Evolutionary conservation across 495 filamentous ascomycete genomes (phyloP), one percentile per base, ranked within the genome.

Genomic region (Penicillium waksmanii): DNA sequence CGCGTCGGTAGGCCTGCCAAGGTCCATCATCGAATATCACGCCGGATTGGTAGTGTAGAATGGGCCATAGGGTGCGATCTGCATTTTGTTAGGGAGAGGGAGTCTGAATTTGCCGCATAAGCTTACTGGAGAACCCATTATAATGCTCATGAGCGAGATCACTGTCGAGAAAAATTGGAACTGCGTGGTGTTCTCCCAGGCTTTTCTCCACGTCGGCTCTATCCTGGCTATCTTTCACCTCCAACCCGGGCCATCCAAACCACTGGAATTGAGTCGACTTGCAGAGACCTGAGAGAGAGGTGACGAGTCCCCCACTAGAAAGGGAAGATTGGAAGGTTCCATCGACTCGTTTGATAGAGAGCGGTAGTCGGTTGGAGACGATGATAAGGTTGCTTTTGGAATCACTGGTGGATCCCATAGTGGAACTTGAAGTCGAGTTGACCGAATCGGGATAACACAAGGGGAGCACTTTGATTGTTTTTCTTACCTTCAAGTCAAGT

Each of bases 51-150:
- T 97, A 98, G 78, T 97, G 94, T 69, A 98, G 92, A 12, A 96
- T 85, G 4, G 94, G 94, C 94, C 94, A 98, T 33, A 97, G 84
- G 63, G 96, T 96, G 2, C 89, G 91, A 71, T 98, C 93, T 95
- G 65, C 17, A 21, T 27, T 34, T 34, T 57, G 38, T 43, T 13
- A 43, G 54, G 12, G 21, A 12, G 33, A 25, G 33, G 23, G 9
- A 18, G 51, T 3, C 36, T 38, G 17, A 53, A 27, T 25, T 44
- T 40, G 7, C 36, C 1, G 36, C 27, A 40, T 9, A 12, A 12
- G 10, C 36, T 40, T 40, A 80, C 78, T 85, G 1, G 84, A 86
- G 62, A 87, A 86, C 13, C 81, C 79, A 65, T 87, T 87, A 63
- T 87, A 87, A 61, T 87, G 84, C 18, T 76, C 69, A 44, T 85